These are phyloP conservation scores for Trametes versicolor DNA, from an alignment of 1,284 basidiomycete species.

Conservation along the genomic window DNA sequence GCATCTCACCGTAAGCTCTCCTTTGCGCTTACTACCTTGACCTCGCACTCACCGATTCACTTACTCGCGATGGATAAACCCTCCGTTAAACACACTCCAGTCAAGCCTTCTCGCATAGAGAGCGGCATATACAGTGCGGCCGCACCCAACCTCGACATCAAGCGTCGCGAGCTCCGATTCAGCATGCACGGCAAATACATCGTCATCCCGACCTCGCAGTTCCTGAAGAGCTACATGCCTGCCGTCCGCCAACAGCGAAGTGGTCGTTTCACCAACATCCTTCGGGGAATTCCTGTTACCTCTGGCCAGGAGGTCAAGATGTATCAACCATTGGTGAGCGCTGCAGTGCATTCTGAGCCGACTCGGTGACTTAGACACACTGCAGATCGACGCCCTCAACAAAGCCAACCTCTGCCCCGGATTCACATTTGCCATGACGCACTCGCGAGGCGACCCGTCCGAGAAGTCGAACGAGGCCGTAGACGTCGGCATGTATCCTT, in stretches of 20 bases:
- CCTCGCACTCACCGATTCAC: background rate
- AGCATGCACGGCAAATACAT: slow-evolving; percentile 8
- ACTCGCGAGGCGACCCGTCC: slow-evolving; percentile 2
- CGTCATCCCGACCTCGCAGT: background rate
- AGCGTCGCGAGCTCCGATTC: slow-evolving; percentile 4
- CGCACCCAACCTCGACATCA: background rate
- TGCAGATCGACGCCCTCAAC: slow-evolving; percentile 16
- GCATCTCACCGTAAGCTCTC: background rate
- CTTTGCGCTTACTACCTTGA: background rate
- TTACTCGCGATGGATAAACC: background rate
- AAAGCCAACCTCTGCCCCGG: slow-evolving; percentile 10
- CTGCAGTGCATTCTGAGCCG: background rate
- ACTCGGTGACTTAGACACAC: background rate
- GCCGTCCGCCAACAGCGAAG: background rate
- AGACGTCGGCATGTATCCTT: slow-evolving; percentile 16
- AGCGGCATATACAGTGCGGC: background rate
- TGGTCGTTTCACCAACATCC: background rate
- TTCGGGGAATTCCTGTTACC: background rate
- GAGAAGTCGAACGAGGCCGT: slow-evolving; percentile 13
- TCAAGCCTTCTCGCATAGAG: background rate
- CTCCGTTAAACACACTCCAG: background rate
- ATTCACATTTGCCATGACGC: slow-evolving; percentile 5
- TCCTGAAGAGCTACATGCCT: slow-evolving; percentile 3
- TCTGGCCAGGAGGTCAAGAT: background rate
- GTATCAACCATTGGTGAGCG: background rate